Evolutionary conservation across 2,329 filamentous ascomycete species (phyloP).

Genomic region (Ilyonectria destructans): DNA sequence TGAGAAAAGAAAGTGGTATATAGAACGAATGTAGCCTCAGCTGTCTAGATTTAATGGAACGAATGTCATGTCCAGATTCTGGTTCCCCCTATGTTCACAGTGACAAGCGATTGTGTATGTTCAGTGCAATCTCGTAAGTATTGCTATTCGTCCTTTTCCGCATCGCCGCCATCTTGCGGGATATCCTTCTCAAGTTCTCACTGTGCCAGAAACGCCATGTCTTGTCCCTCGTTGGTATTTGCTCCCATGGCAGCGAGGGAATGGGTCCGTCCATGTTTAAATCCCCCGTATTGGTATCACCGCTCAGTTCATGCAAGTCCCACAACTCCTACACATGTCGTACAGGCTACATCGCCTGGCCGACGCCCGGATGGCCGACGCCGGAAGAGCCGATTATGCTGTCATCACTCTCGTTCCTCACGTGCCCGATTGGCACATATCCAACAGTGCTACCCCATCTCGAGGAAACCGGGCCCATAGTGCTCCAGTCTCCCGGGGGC

Average conservation of each 20-base stretch:
- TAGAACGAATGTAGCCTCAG: constrained; percentile 27
- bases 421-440: constrained; percentile 29
- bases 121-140: constrained; percentile 22
- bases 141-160: constrained; percentile 18
- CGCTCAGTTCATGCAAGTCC: constrained; percentile 13
- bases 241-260: constrained; percentile 17
- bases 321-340: not conserved
- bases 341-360: constrained; percentile 30
- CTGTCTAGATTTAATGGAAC: constrained; percentile 25
- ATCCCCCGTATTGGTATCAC: constrained; percentile 23
- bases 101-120: constrained; percentile 18
- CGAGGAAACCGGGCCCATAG: constrained; percentile 18
- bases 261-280: constrained; percentile 14
- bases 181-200: constrained; percentile 30
- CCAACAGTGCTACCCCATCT: constrained; percentile 29
- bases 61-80: constrained; percentile 18
- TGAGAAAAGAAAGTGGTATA: constrained; percentile 24
- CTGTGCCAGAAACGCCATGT: constrained; percentile 33
- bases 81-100: constrained; percentile 1
- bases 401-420: constrained; percentile 22
- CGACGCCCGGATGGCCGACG: constrained; percentile 23
- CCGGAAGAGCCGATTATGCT: not conserved
- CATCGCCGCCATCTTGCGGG: constrained; percentile 25
- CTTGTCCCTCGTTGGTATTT: constrained; percentile 31
- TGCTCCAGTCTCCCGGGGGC: constrained; percentile 3